Conservation (phyloP, 495 filamentous ascomycete species). For the Sabuloglossum arenarium region DNA sequence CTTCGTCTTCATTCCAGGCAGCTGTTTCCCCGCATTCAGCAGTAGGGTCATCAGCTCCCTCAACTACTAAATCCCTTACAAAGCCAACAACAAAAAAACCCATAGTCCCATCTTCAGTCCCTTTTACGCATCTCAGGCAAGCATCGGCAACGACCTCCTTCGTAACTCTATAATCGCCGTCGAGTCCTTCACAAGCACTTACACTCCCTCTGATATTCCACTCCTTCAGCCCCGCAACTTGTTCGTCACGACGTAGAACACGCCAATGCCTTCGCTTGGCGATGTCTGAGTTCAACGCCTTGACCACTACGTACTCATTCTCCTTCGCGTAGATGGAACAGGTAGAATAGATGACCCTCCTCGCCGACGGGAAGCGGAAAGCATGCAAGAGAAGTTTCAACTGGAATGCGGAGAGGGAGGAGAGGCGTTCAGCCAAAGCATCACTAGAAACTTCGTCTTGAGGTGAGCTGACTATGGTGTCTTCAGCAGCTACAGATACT, state of each 20-base stretch:
- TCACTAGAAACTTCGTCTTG: slow-evolving; percentile 3
- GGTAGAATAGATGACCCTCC: slow-evolving; percentile 70
- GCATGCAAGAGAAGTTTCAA: slow-evolving; percentile 60
- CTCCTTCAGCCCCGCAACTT: slow-evolving; percentile 44
- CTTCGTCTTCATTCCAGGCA: not conserved
- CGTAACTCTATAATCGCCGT: slow-evolving; percentile 13
- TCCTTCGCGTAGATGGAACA: slow-evolving; percentile 74
- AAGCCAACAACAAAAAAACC: slow-evolving; percentile 56
- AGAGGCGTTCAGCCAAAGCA: slow-evolving; percentile 30
- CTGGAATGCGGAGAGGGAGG: slow-evolving; percentile 56
- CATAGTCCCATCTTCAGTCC: slow-evolving; percentile 54
- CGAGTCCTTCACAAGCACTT: slow-evolving; percentile 11
- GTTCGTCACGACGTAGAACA: slow-evolving; percentile 43
- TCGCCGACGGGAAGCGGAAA: slow-evolving; percentile 57
- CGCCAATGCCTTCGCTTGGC: slow-evolving; percentile 56
- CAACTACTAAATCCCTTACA: slow-evolving; percentile 25
- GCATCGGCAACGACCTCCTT: slow-evolving; percentile 31
- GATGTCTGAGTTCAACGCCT: slow-evolving; percentile 40
- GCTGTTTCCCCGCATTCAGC: not conserved
- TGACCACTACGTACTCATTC: slow-evolving; percentile 67
- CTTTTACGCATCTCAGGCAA: slow-evolving; percentile 64
- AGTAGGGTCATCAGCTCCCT: not conserved
- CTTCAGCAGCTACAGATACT: slow-evolving; percentile 19
- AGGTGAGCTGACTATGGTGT: not conserved
- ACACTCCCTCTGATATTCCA: slow-evolving; percentile 47